Evolutionary conservation across 2,329 filamentous ascomycete genomes (phyloP).

Genomic region (Thyridium curvatum): DNA sequence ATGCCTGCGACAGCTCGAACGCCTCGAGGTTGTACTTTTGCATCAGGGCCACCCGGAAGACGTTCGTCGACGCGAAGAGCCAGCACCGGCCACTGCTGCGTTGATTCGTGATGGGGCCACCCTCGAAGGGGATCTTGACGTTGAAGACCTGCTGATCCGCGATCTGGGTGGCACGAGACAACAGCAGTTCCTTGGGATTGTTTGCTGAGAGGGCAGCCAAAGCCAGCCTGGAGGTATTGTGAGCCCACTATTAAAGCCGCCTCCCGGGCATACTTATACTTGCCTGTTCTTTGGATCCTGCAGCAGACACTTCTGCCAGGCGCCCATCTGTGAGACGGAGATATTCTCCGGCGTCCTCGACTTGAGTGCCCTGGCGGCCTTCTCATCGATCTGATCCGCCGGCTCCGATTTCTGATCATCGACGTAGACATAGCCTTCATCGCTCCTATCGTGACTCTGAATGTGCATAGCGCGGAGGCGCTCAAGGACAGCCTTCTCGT

Average conservation of each 20-base stretch:
- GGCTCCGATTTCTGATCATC: constrained; percentile 10
- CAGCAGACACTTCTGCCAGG: constrained; percentile 58
- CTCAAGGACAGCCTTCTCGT: constrained; percentile 25
- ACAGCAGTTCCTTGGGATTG: constrained; percentile 60
- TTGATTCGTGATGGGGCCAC: constrained; percentile 79
- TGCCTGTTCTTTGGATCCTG: constrained; percentile 61
- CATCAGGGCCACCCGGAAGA: constrained; percentile 85
- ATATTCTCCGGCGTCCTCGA: constrained; percentile 36
- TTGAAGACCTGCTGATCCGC: constrained; percentile 78
- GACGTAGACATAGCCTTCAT: constrained; percentile 41
- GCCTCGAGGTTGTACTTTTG: constrained; percentile 69
- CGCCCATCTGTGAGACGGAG: constrained; percentile 40
- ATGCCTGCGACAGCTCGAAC: constrained; percentile 83
- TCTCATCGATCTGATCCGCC: no score
- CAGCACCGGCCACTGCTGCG: constrained; percentile 77
- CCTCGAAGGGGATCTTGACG: constrained; percentile 74
- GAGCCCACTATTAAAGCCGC: constrained; percentile 29
- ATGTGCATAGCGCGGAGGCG: constrained; percentile 27
- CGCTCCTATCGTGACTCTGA: constrained; percentile 17
- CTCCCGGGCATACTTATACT: constrained; percentile 4
- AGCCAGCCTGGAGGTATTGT: constrained; percentile 48
- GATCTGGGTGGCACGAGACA: constrained; percentile 55
- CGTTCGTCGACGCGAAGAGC: constrained; percentile 88
- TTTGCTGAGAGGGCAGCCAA: constrained; percentile 65
- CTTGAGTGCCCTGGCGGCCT: constrained; percentile 3